Evolutionary conservation across 345 rosid genomes (phyloP).

Genomic region (Boechera stricta): DNA sequence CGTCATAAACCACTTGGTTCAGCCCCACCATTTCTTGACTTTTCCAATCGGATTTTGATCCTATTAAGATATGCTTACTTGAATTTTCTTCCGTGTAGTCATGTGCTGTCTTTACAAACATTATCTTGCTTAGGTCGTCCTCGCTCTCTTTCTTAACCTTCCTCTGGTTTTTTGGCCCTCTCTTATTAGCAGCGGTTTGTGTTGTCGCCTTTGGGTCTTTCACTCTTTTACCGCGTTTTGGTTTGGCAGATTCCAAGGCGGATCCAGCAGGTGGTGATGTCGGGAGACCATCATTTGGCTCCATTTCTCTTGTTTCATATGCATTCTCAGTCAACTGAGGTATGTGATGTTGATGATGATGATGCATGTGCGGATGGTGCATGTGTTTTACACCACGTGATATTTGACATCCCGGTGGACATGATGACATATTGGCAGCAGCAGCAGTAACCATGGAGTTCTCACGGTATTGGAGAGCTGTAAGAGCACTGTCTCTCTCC

Average conservation of each 20-base stretch:
- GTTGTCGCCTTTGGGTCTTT: conserved; percentile 64
- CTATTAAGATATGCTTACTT: conserved; percentile 51
- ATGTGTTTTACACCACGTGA: conserved; percentile 87
- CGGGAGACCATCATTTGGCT: conserved; percentile 53
- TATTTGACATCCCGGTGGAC: conserved; percentile 79
- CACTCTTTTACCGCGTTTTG: conserved; percentile 68
- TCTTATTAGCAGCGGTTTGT: conserved; percentile 58
- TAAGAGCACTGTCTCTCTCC: conserved; percentile 87
- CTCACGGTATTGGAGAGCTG: conserved; percentile 86
- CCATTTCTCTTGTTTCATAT: conserved; percentile 66
- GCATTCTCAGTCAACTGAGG: conserved; percentile 63
- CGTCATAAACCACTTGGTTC: conserved; percentile 92
- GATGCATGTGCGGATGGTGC: conserved; percentile 74
- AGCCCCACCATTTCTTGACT: conserved; percentile 81
- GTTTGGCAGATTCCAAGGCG: conserved; percentile 61
- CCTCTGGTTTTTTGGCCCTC: conserved; percentile 63
- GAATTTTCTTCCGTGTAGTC: conserved; percentile 64
- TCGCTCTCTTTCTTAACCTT: conserved; percentile 84
- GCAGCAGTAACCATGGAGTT: conserved; percentile 57
- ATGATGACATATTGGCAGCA: conserved; percentile 57
- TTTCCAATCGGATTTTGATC: conserved; percentile 83
- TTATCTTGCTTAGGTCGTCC: conserved; percentile 60
- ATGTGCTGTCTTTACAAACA: conserved; percentile 63
- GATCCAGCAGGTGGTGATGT: conserved; percentile 55
- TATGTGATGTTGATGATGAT: conserved; percentile 72